These are phyloP conservation scores for Atkinsonella texensis DNA, from an alignment of 2,329 filamentous ascomycete genomes.

Conservation along the genomic window DNA sequence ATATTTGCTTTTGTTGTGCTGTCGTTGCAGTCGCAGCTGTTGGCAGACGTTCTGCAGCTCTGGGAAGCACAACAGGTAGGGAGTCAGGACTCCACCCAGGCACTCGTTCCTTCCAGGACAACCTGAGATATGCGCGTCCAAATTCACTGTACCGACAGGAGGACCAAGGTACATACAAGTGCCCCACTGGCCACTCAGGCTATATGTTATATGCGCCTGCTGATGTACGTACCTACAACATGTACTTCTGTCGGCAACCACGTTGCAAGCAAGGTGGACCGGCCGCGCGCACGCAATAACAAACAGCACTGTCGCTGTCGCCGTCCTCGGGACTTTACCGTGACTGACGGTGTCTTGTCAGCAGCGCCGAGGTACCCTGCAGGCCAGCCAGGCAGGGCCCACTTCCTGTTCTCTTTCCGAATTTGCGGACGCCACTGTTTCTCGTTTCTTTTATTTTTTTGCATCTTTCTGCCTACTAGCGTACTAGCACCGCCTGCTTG, in stretches of 20 bases:
- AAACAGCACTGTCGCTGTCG: not conserved
- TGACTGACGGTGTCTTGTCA: not conserved
- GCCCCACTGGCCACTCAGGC: not conserved
- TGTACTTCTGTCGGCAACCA: not conserved
- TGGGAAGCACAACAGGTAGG: too few relatives aligned
- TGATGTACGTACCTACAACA: not conserved
- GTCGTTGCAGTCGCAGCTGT: not conserved
- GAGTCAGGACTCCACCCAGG: too few relatives aligned
- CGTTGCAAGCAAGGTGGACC: slow-evolving; percentile 1
- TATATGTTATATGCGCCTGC: not conserved
- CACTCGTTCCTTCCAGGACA: too few relatives aligned
- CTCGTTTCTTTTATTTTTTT: not conserved
- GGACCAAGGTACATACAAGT: not conserved
- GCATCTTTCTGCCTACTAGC: not conserved
- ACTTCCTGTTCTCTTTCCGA: not conserved
- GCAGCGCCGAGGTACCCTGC: not conserved
- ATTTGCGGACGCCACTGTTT: not conserved
- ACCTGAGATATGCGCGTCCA: too few relatives aligned
- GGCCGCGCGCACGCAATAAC: not conserved
- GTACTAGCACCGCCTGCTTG: too few relatives aligned
- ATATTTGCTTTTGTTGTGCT: too few relatives aligned
- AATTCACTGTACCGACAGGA: too few relatives aligned
- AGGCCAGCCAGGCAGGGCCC: not conserved
- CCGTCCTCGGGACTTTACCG: slow-evolving; percentile 1
- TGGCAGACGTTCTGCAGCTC: not conserved